These are phyloP conservation scores for Athelia psychrophila DNA, from an alignment of 1,284 basidiomycete species.

Conservation along the genomic window DNA sequence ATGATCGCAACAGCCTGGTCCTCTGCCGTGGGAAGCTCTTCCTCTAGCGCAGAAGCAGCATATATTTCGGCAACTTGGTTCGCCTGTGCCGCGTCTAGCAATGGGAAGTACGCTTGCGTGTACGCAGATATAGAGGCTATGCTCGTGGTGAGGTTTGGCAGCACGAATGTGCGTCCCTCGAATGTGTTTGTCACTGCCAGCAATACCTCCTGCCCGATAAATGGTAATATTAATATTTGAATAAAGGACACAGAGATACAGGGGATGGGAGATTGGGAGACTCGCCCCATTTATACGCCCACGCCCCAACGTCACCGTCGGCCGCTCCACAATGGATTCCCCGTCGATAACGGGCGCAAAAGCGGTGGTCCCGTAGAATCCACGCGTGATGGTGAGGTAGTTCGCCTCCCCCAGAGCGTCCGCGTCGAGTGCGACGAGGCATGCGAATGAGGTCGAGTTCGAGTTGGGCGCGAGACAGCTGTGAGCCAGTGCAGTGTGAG, in stretches of 20 bases:
- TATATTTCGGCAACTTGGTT: not conserved
- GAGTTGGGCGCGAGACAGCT: not conserved
- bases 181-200: slow-evolving; percentile 35
- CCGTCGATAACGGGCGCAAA: slow-evolving; percentile 46
- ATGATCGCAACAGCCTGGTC: slow-evolving; percentile 13
- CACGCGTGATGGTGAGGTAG: slow-evolving; percentile 24
- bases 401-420: slow-evolving; percentile 31
- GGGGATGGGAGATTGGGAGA: no score
- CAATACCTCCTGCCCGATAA: slow-evolving; percentile 21
- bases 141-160: not conserved
- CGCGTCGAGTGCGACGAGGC: slow-evolving; percentile 26
- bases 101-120: slow-evolving; percentile 16
- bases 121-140: not conserved
- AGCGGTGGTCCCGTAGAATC: slow-evolving; percentile 38
- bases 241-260: not conserved
- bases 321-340: slow-evolving; percentile 38
- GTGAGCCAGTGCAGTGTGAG: not conserved
- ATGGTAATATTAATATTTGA: not conserved
- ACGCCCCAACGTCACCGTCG: slow-evolving; percentile 30
- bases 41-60: no score
- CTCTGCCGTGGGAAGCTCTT: not conserved
- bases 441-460: not conserved
- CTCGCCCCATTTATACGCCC: slow-evolving; percentile 33
- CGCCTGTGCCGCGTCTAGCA: slow-evolving; percentile 7
- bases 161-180: slow-evolving; percentile 36